Base-by-base conservation (phyloP, 345 rosid species). In the Populus tremula region DNA sequence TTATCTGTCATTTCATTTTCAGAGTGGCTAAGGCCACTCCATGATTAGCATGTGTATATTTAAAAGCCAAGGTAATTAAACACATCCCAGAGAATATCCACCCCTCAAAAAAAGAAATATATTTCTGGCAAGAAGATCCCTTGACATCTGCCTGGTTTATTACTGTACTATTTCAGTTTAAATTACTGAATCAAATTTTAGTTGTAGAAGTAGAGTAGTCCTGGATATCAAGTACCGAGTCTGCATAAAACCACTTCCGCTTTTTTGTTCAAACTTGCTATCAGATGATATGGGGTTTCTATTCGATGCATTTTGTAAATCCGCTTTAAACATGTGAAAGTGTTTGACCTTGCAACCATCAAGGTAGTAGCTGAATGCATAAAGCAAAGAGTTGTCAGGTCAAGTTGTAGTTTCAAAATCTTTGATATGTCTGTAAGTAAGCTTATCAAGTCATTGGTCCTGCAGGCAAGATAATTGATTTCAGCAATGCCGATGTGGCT, bases 401-500 rank as follows among this genome's bases (percentile, higher is more conserved):
- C 63, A n/a, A 23, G 25, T 54, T 8, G 8, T 21, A 54, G 61
- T 54, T 54, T 54, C 61, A 21, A 23, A 59, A 59, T 9, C 64
- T 59, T n/a, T 1, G 5, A 23, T 23, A 0, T 59, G 23, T 59
- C 16, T 59, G 12, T 10, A 0, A 23, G 64, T n/a, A 9, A 59
- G 64, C 29, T 23, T 2, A 72, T 17, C 25, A 11, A 11, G 18
- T 8, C 59, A 50, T 23, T 68, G 18, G 3, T 49, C 54, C 7
- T 85, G 81, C 84, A 91, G 99, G 93, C 62, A 93, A 91, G 82
- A 81, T 90, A 54, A 1, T 77, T 1, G 98, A 96, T 78, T 79
- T 79, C 49, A 92, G 94, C 64, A 92, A 92, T 45, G 98, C 98
- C 1, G 99, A 96, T 87, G 94, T 93, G 1, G 91, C 97, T 0